These are phyloP conservation scores for Diaporthe longicolla DNA, from an alignment of 2,329 filamentous ascomycete species.

Conservation along the genomic window DNA sequence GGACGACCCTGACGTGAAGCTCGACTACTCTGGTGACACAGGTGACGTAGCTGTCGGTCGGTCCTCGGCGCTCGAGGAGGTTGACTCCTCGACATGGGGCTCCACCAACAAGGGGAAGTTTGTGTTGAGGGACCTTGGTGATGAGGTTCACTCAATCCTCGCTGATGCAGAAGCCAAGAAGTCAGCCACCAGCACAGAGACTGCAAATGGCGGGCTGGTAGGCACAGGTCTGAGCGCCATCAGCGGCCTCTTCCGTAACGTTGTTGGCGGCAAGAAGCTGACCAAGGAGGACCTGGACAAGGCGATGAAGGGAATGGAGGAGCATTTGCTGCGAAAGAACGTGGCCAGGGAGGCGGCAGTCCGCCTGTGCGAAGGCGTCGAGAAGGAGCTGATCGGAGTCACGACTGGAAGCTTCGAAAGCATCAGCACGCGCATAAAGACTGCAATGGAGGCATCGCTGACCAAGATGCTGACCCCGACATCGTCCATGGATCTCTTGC, in stretches of 20 bases:
- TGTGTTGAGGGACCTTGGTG: constrained; percentile 91
- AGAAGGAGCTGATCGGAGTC: constrained; percentile 88
- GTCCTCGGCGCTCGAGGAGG: constrained; percentile 76
- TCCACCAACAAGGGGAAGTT: constrained; percentile 93
- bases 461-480: constrained; percentile 97
- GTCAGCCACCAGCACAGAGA: constrained; percentile 58
- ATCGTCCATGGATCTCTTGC: constrained; percentile 92
- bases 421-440: constrained; percentile 85
- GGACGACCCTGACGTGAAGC: constrained; percentile 80
- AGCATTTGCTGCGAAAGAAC: constrained; percentile 94
- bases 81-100: constrained; percentile 87
- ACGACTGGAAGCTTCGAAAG: constrained; percentile 94
- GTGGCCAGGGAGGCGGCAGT: constrained; percentile 95
- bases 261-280: constrained; percentile 93
- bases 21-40: constrained; percentile 89
- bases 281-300: constrained; percentile 92
- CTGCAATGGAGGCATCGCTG: constrained; percentile 91
- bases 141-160: constrained; percentile 92
- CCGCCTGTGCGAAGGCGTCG: constrained; percentile 90
- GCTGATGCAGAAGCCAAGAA: constrained; percentile 81
- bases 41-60: constrained; percentile 65
- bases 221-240: constrained; percentile 86
- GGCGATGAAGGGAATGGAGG: constrained; percentile 95
- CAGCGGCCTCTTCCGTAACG: constrained; percentile 90
- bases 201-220: constrained; percentile 74